A percentile compares a stretch with the other conserved stretches of the same genome.
These are phyloP conservation scores for Nepenthes gracilis DNA, from an alignment of 148 eudicot species.

Conservation along the genomic window DNA sequence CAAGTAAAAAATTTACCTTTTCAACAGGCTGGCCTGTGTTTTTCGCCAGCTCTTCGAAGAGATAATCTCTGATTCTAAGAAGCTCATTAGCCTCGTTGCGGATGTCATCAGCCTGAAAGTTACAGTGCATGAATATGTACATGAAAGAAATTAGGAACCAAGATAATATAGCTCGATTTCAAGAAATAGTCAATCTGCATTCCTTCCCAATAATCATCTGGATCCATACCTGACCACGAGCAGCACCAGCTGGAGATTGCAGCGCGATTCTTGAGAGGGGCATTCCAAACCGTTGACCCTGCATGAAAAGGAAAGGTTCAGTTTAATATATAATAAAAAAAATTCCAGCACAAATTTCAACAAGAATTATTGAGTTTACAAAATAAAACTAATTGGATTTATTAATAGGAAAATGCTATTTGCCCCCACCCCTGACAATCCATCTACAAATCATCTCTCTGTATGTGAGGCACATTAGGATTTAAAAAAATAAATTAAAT, in stretches of 20 bases:
- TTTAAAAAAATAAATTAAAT: too few species aligned
- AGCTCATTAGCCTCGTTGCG: conserved; percentile 75
- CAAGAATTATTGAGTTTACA: too few species aligned
- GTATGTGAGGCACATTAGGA: too few species aligned
- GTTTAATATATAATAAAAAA: neutral
- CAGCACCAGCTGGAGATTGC: conserved; percentile 74
- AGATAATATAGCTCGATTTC: neutral
- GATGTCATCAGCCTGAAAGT: conserved; percentile 72
- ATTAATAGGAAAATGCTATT: too few species aligned
- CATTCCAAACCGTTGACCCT: conserved; percentile 76
- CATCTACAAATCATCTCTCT: too few species aligned
- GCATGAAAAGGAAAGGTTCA: conserved; percentile 6
- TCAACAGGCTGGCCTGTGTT: conserved; percentile 84
- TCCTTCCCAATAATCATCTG: neutral
- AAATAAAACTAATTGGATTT: too few species aligned
- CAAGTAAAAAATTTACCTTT: conserved; percentile 29
- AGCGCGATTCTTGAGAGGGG: conserved; percentile 69
- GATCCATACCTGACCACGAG: conserved; percentile 63
- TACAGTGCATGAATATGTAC: neutral
- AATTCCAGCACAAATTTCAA: too few species aligned
- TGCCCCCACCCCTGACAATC: too few species aligned
- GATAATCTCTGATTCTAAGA: conserved; percentile 68
- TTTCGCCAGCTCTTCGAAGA: conserved; percentile 63
- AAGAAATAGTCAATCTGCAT: neutral
- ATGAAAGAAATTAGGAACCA: neutral